These are phyloP conservation scores for Oehlia diaphana DNA, from an alignment of 192 early-diverging fungal genomes.

Conservation along the genomic window DNA sequence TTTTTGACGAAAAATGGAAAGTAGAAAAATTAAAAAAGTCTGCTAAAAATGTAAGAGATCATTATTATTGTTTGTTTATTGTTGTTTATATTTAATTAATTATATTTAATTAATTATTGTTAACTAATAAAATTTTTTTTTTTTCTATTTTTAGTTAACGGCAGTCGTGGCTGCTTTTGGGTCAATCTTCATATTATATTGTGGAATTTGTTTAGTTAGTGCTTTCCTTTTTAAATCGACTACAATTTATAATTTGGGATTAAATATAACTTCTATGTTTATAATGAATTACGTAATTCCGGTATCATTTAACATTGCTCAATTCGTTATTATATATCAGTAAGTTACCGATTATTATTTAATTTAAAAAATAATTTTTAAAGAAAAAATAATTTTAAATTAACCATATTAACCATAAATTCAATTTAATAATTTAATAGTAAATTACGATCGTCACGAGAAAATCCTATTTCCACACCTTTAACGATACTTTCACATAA, in stretches of 20 bases:
- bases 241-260: not conserved
- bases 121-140: no score
- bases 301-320: not conserved
- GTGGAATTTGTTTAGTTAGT: not conserved
- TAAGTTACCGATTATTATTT: not conserved
- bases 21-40: not conserved
- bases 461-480: not conserved
- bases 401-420: not conserved
- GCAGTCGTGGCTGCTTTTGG: not conserved
- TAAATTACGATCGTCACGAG: not conserved
- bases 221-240: not conserved
- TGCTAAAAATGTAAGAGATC: not conserved
- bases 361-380: not conserved
- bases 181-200: not conserved
- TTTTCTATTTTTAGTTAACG: not conserved
- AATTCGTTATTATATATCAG: not conserved
- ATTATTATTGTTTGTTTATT: no score
- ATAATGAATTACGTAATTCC: not conserved
- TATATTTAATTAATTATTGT: no score
- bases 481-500: no score
- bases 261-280: not conserved
- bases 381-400: not conserved
- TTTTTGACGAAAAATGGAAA: conserved; percentile 11
- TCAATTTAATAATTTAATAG: not conserved
- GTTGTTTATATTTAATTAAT: no score